Conservation (phyloP, 1,284 basidiomycete genomes). For the Boletellus deceptivus region DNA sequence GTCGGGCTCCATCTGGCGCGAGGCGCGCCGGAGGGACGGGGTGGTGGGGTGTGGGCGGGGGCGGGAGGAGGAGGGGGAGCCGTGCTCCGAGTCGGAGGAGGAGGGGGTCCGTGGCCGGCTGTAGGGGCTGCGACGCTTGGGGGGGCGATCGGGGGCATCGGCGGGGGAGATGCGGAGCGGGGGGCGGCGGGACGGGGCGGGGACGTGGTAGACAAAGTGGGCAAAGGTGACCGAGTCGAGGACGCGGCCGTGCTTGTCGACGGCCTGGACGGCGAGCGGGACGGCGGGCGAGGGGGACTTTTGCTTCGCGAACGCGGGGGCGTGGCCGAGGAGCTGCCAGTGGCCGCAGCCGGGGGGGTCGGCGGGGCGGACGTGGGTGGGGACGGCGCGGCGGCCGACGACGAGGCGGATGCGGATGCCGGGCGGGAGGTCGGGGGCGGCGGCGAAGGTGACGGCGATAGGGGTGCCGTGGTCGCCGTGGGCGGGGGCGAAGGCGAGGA, state of each 20-base stretch:
- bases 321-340: slow-evolving; percentile 60
- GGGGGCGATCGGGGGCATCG: slow-evolving; percentile 15
- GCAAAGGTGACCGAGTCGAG: slow-evolving; percentile 68
- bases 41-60: slow-evolving; percentile 7
- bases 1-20: slow-evolving; percentile 26
- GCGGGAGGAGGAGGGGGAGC: slow-evolving; percentile 9
- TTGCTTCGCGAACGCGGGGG: slow-evolving; percentile 44
- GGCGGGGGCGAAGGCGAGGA: slow-evolving; percentile 58
- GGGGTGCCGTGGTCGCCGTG: slow-evolving; percentile 57
- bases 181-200: slow-evolving; percentile 37
- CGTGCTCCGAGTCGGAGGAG: slow-evolving; percentile 32
- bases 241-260: slow-evolving; percentile 50
- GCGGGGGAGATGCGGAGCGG: slow-evolving; percentile 7
- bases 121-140: slow-evolving; percentile 33
- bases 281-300: slow-evolving; percentile 39
- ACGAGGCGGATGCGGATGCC: slow-evolving; percentile 65
- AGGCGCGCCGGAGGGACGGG: slow-evolving; percentile 25
- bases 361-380: slow-evolving; percentile 55
- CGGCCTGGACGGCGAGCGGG: slow-evolving; percentile 59
- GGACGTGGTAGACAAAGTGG: slow-evolving; percentile 63
- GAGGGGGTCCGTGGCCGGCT: slow-evolving; percentile 29
- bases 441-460: slow-evolving; percentile 60
- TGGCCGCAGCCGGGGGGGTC: slow-evolving; percentile 42
- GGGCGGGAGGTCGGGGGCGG: slow-evolving; percentile 46
- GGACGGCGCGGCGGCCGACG: slow-evolving; percentile 57